Base-by-base conservation (phyloP, 306 rosid species). In the Glycine latifolia region DNA sequence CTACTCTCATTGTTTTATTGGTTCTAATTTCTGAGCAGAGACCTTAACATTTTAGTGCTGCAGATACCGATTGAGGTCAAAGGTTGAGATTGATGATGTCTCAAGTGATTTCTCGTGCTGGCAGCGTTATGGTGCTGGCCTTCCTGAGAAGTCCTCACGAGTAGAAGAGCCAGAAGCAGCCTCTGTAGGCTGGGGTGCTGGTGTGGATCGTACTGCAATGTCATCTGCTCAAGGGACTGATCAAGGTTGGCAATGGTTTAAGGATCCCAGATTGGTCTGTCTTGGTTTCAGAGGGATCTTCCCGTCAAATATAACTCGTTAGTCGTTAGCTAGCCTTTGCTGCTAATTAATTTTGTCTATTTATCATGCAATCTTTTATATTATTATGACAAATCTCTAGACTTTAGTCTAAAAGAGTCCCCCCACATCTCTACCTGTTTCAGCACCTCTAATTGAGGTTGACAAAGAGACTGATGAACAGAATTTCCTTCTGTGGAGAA, bases 211-310 rank as follows among this genome's bases (percentile, higher is more conserved):
- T 33, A 16, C 90, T 31, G 92, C 89, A 62, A 75, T 83, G 87
- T 89, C 94, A 16, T 79, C 99, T 60, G 86, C 96, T 10, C 82
- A 5, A 7, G 96, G 90, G 61, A 87, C 76, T 78, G 80, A 76
- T 75, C 63, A 49, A 62, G 99, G 98, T 5, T 91, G 94, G 93
- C 97, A 91, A 61, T 95, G 98, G 98, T 95, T 91, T 77, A 88
- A 86, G 85, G 99, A 95, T 85, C 98, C 99, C 66, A 89, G 99
- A 73, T 85, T 91, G 82, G 85, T 85, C 71, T 85, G 88, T 84
- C 98, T 95, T 62, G 97, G 98, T 87, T 91, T 90, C 86, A 89
- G 99, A 63, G 98, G 99, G 72, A 89, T 95, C 81, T 95, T 95
- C 84, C 97, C 97, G 31, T 85, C 97, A 7, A 85, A 88, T 54